Evolutionary conservation across 331 rosid genomes (phyloP).

Genomic region (Acacia concinna): DNA sequence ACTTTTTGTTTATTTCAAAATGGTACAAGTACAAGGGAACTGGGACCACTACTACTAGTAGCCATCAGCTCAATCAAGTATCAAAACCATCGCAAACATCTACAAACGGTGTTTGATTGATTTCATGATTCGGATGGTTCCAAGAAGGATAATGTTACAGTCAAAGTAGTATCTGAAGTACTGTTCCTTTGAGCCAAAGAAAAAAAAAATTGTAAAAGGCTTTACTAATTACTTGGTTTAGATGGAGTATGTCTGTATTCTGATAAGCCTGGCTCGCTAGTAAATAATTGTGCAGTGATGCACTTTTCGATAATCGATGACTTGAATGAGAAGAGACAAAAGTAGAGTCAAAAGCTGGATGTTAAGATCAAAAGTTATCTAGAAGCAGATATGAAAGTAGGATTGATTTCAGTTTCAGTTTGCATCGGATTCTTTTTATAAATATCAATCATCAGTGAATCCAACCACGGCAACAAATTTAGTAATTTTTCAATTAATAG

Average conservation of each 20-base stretch:
- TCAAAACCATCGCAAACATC: slow-evolving; percentile 20
- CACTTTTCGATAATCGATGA: neutral
- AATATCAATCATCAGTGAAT: neutral
- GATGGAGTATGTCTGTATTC: neutral
- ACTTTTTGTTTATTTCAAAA: slow-evolving; percentile 45
- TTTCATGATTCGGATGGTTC: neutral
- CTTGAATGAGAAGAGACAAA: neutral
- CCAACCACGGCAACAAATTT: neutral
- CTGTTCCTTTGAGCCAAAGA: neutral
- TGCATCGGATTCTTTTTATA: neutral
- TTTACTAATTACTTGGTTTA: neutral
- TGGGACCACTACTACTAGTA: neutral
- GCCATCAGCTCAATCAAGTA: slow-evolving; percentile 27
- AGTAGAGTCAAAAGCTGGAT: neutral
- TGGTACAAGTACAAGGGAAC: slow-evolving; percentile 62
- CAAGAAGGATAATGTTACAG: neutral
- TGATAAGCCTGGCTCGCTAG: neutral
- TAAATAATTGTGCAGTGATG: neutral
- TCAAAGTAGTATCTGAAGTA: neutral
- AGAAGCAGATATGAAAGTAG: neutral
- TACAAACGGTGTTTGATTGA: slow-evolving; percentile 25
- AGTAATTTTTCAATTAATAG: neutral
- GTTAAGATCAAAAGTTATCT: slow-evolving; percentile 5
- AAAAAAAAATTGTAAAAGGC: neutral
- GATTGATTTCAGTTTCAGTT: neutral